Evolutionary conservation across 768 basidiomycete species (phyloP), one percentile per base, ranked within the genome.

Genomic region (Pleurotus eryngii): DNA sequence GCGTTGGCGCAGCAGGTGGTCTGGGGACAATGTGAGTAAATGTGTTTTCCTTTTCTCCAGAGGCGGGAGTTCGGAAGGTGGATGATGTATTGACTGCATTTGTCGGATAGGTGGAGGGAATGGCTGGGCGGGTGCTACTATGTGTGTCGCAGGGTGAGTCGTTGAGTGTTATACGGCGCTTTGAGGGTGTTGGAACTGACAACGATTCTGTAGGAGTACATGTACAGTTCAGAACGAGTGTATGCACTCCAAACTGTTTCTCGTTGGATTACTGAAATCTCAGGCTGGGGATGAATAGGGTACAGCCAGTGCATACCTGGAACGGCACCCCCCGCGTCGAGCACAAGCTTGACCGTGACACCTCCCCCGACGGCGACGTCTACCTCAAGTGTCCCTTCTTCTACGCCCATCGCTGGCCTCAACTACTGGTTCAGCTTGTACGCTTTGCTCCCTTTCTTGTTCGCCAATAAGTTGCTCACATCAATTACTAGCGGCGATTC

Each of bases 361-460:
- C 15, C 49, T 27, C 17, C 49, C 11, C 15, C 49, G 8, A 14
- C 49, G 1, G 9, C 30, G 1, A 30, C 30, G 30, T 3, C 30
- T 11, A 30, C 30, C 30, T 30, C 30, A 8, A 30, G 30, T 11
- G 9, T 11, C 2, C 30, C 30, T 11, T 30, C 30, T 11, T 30
- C 30, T 1, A 30, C 49, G n/a, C 26, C 49, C 8, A n/a, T 27
- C 3, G 26, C 49, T n/a, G 49, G 8, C 15, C 12, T 68, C 1
- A 79, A 79, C 58, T 82, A 74, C 63, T 84, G 82, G 82, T 85
- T 84, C 63, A 80, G 78, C 66, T 84, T 83, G 81, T 83, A 62
- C 57, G 78, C 17, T 37, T 20, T 15, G 12, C 22, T 18, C 14
- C 22, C 15, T 18, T 24, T 6, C 17, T 3, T 22, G 2, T 15